A percentile compares a stretch with the other conserved stretches of the same genome.
Evolutionary conservation across 75 land plant species (phyloP).

Genomic region (Cupressus sempervirens): DNA sequence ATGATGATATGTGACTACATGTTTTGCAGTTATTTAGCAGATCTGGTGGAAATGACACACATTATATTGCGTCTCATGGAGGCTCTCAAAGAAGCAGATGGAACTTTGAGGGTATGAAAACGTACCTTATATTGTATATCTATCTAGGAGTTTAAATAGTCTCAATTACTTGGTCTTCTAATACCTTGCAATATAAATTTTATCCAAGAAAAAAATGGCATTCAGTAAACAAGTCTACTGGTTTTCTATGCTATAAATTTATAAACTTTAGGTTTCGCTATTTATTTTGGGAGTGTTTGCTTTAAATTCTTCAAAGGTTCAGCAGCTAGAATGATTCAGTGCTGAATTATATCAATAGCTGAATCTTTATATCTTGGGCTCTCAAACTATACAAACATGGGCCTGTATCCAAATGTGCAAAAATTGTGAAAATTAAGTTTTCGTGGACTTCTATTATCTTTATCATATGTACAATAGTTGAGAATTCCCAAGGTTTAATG

Average conservation of each 20-base stretch:
- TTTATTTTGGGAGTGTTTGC: not conserved
- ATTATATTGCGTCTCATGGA: constrained; percentile 74
- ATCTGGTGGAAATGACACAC: constrained; percentile 81
- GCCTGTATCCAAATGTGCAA: not conserved
- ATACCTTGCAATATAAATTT: not conserved
- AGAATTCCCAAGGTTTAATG: not conserved
- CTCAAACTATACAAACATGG: not conserved
- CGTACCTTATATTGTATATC: not conserved
- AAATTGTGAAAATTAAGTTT: not conserved
- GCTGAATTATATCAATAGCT: not conserved
- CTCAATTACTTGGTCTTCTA: constrained; percentile 2
- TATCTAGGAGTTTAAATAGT: not conserved
- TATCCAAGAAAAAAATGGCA: not conserved
- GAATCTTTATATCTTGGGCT: not conserved
- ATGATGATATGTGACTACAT: constrained; percentile 10
- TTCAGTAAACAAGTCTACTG: not conserved
- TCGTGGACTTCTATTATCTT: not conserved
- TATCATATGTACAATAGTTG: not conserved
- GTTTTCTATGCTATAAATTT: not conserved
- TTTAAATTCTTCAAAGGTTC: not conserved
- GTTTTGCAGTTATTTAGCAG: constrained; percentile 72
- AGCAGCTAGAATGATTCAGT: not conserved
- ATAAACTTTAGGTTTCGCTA: not conserved
- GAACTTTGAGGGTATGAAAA: constrained; percentile 78
- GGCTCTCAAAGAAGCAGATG: constrained; percentile 64